A percentile compares a stretch with the other conserved stretches of the same genome.
Evolutionary conservation across 441 rosid genomes (phyloP).

Genomic region (Syzygium syzygioides): DNA sequence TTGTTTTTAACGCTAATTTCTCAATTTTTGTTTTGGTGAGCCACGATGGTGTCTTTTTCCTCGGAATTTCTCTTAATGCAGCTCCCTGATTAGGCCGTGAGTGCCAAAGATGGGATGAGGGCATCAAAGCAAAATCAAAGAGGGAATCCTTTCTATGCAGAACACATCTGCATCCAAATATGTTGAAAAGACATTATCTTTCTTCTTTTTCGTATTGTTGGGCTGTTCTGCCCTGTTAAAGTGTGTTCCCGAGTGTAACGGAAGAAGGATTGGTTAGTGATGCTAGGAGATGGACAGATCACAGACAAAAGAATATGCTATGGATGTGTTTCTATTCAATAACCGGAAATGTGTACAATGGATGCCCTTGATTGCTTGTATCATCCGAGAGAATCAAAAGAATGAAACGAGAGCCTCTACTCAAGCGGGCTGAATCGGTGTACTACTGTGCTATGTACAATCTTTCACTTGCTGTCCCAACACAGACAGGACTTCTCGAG

Average conservation of each 20-base stretch:
- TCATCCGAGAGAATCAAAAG: neutral
- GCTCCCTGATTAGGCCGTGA: neutral
- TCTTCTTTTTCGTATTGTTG: neutral
- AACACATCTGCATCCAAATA: neutral
- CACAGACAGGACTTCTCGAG: neutral
- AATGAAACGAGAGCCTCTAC: neutral
- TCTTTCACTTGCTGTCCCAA: neutral
- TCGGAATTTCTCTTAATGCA: neutral
- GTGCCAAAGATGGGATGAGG: neutral
- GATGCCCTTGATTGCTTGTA: neutral
- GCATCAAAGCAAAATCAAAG: neutral
- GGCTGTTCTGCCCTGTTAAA: neutral
- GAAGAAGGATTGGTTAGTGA: neutral
- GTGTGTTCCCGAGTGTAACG: neutral
- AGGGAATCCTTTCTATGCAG: neutral
- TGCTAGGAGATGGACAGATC: neutral
- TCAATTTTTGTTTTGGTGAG: neutral
- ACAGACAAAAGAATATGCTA: neutral
- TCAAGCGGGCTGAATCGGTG: neutral
- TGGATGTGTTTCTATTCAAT: neutral
- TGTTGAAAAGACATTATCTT: neutral
- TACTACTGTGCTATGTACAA: neutral
- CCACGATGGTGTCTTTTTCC: neutral
- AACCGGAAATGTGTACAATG: neutral
- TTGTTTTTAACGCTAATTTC: neutral